Evolutionary conservation across 73 alveolate species (phyloP).

Genomic region (Symbiodinium natans): DNA sequence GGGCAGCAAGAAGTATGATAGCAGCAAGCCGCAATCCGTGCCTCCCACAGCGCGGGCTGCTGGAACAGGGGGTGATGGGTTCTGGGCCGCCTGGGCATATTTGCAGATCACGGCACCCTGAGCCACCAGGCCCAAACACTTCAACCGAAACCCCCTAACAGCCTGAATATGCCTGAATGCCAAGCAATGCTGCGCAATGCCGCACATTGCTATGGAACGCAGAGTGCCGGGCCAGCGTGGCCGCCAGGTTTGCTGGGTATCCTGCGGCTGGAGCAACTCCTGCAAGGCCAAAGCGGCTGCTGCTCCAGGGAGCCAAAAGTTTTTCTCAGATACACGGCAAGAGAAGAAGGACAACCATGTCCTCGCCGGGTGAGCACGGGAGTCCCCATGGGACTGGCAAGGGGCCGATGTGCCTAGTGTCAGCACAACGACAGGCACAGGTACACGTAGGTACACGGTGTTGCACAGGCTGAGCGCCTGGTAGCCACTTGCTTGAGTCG

Average conservation of each 20-base stretch:
- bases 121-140: too few species aligned
- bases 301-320: not conserved
- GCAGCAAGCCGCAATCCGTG: too few species aligned
- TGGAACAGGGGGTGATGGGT: not conserved
- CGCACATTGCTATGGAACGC: too few species aligned
- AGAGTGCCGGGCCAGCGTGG: not conserved
- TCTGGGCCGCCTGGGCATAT: not conserved
- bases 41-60: not conserved
- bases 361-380: conserved; percentile 82
- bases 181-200: too few species aligned
- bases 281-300: not conserved
- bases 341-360: not conserved
- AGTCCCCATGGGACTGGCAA: conserved; percentile 48
- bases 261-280: not conserved
- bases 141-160: too few species aligned
- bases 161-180: too few species aligned
- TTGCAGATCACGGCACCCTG: too few species aligned
- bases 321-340: not conserved
- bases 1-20: too few species aligned
- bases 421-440: not conserved
- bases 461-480: not conserved
- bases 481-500: not conserved
- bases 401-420: conserved; percentile 4
- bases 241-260: not conserved
- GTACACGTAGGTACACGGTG: too few species aligned